Conservation (phyloP, 2,329 filamentous ascomycete species). For the Hypoxylon sp. region DNA sequence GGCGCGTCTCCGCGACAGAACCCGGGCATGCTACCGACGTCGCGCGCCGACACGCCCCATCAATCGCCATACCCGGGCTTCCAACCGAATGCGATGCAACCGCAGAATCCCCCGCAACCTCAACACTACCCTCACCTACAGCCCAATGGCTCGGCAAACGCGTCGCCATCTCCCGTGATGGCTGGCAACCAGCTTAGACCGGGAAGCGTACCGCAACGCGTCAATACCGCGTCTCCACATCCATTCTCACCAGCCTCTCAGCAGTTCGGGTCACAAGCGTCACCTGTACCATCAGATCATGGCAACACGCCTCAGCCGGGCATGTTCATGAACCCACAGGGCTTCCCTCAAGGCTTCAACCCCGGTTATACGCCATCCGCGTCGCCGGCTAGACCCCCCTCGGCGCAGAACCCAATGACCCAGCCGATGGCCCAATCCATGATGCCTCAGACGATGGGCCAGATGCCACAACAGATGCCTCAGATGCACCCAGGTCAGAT, state of each 20-base stretch:
- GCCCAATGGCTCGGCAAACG: constrained; percentile 80
- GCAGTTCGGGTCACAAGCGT: constrained; percentile 76
- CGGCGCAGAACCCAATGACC: constrained; percentile 62
- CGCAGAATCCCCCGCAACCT: constrained; percentile 69
- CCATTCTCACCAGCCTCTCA: constrained; percentile 83
- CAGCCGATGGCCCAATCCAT: too few species aligned
- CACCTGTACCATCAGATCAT: constrained; percentile 79
- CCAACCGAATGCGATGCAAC: constrained; percentile 69
- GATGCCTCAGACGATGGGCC: constrained; percentile 59
- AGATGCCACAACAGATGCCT: constrained; percentile 51
- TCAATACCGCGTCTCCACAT: constrained; percentile 91
- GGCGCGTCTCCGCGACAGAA: constrained; percentile 82
- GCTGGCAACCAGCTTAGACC: constrained; percentile 75
- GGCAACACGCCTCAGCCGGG: constrained; percentile 77
- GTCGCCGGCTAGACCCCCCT: constrained; percentile 63
- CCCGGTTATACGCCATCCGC: constrained; percentile 66
- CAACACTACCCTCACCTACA: constrained; percentile 84
- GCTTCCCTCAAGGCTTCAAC: constrained; percentile 66
- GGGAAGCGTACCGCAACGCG: constrained; percentile 77
- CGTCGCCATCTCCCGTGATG: constrained; percentile 93
- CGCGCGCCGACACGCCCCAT: constrained; percentile 91
- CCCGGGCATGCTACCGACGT: constrained; percentile 76
- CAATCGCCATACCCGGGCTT: constrained; percentile 77
- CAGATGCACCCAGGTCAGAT: constrained; percentile 49
- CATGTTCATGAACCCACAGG: constrained; percentile 68